Evolutionary conservation across 2,329 filamentous ascomycete genomes (phyloP).

Genomic region (Penicillium sp.): DNA sequence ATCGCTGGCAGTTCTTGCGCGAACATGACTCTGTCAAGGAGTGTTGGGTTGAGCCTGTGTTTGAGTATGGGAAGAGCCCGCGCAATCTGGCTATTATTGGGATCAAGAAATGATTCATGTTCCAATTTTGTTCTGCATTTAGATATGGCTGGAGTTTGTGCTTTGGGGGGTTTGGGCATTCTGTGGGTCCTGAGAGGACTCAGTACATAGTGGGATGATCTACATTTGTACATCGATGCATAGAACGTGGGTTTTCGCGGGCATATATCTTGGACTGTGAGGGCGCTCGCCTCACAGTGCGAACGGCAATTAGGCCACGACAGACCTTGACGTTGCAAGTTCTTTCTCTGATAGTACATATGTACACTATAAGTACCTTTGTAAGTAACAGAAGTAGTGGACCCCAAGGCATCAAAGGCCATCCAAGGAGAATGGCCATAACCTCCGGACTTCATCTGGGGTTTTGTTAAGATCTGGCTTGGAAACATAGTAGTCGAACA

Average conservation of each 20-base stretch:
- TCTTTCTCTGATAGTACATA: too few relatives aligned
- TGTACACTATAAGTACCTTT: too few relatives aligned
- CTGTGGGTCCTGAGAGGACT: not conserved
- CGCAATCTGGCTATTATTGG: slow-evolving; percentile 92
- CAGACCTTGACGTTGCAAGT: not conserved
- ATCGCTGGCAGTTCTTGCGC: slow-evolving; percentile 81
- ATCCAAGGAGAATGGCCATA: not conserved
- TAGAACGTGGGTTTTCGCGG: not conserved
- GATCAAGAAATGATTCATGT: slow-evolving; percentile 60
- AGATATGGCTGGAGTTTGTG: not conserved
- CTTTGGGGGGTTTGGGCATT: not conserved
- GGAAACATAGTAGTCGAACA: slow-evolving; percentile 10
- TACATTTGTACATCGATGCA: not conserved
- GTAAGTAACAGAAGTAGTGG: too few relatives aligned
- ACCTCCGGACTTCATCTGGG: not conserved
- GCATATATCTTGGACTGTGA: not conserved
- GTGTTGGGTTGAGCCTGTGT: slow-evolving; percentile 90
- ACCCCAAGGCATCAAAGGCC: too few relatives aligned
- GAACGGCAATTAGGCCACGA: not conserved
- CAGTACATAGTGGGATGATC: not conserved
- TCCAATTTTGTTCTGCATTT: not conserved
- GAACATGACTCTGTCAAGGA: slow-evolving; percentile 73
- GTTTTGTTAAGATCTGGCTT: not conserved
- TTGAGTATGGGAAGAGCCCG: slow-evolving; percentile 82
- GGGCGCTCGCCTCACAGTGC: too few relatives aligned